Conservation (phyloP, 2,329 filamentous ascomycete species). For the Thermomyces lanuginosus region DNA sequence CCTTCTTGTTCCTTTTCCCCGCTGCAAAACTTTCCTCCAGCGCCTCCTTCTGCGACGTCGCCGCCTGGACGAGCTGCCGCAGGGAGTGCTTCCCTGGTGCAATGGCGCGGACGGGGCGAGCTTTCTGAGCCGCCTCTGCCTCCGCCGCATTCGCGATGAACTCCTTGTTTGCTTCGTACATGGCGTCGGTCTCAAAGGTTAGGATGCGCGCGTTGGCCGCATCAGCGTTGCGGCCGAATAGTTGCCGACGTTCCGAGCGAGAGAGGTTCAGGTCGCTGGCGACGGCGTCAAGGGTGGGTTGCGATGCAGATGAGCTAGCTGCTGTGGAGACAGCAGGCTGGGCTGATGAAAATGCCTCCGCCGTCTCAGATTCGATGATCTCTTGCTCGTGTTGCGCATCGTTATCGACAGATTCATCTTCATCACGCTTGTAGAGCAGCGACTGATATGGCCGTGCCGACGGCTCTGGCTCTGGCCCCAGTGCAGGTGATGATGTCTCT, state of each 20-base stretch:
- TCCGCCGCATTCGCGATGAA: conserved; percentile 53
- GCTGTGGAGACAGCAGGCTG: conserved; percentile 4
- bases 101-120: conserved; percentile 70
- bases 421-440: conserved; percentile 22
- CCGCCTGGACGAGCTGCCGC: conserved; percentile 71
- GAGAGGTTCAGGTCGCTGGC: conserved; percentile 67
- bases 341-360: too few species aligned
- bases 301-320: conserved; percentile 13
- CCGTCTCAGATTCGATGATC: conserved; percentile 4
- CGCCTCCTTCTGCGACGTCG: conserved; percentile 66
- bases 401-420: conserved; percentile 5
- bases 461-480: conserved; percentile 4
- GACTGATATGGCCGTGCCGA: conserved; percentile 22
- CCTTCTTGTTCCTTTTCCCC: conserved; percentile 61
- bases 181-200: conserved; percentile 75
- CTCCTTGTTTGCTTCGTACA: conserved; percentile 73
- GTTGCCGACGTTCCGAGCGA: conserved; percentile 57
- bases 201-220: conserved; percentile 49
- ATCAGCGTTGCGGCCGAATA: conserved; percentile 54
- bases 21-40: conserved; percentile 83
- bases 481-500: conserved; percentile 4
- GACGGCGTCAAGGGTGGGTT: conserved; percentile 48
- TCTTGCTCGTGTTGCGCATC: conserved; percentile 7
- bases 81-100: conserved; percentile 80
- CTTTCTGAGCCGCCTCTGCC: conserved; percentile 36